Evolutionary conservation across 75 land plant species (phyloP), one percentile per base, ranked within the genome.

Genomic region (Cryptomeria japonica): DNA sequence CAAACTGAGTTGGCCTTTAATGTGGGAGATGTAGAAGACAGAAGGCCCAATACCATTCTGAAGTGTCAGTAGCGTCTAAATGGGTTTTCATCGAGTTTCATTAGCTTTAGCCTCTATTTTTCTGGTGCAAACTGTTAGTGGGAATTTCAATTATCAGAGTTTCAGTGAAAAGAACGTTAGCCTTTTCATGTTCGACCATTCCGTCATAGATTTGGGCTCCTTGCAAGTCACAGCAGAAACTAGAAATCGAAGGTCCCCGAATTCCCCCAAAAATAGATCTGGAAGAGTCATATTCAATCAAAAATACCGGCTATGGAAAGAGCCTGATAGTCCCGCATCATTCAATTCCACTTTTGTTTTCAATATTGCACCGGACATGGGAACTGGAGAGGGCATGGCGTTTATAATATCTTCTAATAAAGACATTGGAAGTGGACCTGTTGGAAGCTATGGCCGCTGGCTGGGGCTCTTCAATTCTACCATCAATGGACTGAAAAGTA

Each of bases 391-490:
- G 39, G 96, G 95, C 25, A 14, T 94, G 46, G 92, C 94, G 61
- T 94, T 95, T 84, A 25, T 90, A 53, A 87, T 94, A 75, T 91
- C 92, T 2, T 75, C 83, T n/a, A 9, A 37, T 1, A 18, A 13
- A 39, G 15, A 10, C 2, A 58, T 58, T 4, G 19, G 6, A 51
- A 3, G 11, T 49, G 80, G 85, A 15, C 96, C 93, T 5, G 37
- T 38, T 1, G 49, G 49, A 56, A 94, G 94, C 91, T 10, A 64
- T 49, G 95, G 95, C 64, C 84, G 87, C 9, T 94, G 86, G 82
- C 89, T 95, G 70, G 96, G 96, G 85, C 91, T 95, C 84, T 89
- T 93, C 72, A 93, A 95, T 86, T 34, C 91, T 18, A 64, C 93
- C 90, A 88, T 77, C 38, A 94, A 92, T 49, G 92, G 93, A 36